These are phyloP conservation scores for Suillus decipiens DNA, from an alignment of 768 basidiomycete species.

Conservation along the genomic window DNA sequence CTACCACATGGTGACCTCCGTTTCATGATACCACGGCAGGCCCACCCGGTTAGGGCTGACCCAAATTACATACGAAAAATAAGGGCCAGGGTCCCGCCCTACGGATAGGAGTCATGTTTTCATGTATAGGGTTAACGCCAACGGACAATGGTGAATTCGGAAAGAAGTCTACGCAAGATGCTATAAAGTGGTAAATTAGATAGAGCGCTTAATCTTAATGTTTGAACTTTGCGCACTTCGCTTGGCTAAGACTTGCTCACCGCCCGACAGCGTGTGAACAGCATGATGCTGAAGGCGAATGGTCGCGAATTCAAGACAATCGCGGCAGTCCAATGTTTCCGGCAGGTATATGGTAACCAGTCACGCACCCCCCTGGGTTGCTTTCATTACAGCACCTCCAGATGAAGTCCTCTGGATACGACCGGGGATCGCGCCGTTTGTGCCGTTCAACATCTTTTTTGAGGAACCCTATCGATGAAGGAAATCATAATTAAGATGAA, in stretches of 20 bases:
- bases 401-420: conserved; percentile 48
- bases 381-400: conserved; percentile 52
- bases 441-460: conserved; percentile 4
- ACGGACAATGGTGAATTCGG: neutral
- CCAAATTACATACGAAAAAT: neutral
- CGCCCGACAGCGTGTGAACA: no score
- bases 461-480: neutral
- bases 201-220: neutral
- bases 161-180: neutral
- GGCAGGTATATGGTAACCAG: conserved; percentile 7
- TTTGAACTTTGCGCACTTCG: neutral
- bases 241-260: neutral
- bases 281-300: neutral
- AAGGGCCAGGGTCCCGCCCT: neutral
- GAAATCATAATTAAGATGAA: neutral
- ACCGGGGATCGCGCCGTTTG: conserved; percentile 26
- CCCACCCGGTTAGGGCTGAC: neutral
- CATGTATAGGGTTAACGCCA: neutral
- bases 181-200: neutral
- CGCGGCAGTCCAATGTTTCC: neutral
- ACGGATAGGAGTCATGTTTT: neutral
- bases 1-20: neutral
- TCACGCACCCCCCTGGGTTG: conserved; percentile 3
- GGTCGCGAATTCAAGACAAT: neutral
- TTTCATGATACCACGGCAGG: neutral